Evolutionary conservation across 2,329 filamentous ascomycete genomes (phyloP).

Genomic region (Fusarium cicatricum): DNA sequence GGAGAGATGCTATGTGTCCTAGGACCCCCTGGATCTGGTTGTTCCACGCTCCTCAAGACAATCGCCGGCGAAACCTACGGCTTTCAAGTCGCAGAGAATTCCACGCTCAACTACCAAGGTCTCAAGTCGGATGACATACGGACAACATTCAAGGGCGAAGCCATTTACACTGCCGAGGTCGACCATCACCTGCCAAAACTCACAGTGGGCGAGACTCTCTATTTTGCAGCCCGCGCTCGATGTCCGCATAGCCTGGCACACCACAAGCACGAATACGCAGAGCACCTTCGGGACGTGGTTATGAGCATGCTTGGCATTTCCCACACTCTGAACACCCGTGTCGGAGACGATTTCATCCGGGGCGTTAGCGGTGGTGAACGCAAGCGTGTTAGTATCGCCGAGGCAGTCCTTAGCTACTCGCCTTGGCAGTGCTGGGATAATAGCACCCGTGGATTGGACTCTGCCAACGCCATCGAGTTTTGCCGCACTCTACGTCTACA

Average conservation of each 20-base stretch:
- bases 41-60: slow-evolving; percentile 19
- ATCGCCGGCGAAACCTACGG: not conserved
- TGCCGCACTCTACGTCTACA: slow-evolving; percentile 66
- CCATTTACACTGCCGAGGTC: too few relatives aligned
- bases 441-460: slow-evolving; percentile 68
- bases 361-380: slow-evolving; percentile 60
- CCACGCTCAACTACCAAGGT: slow-evolving; percentile 76
- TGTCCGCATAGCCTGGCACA: slow-evolving; percentile 65
- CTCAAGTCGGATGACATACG: slow-evolving; percentile 75
- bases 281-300: slow-evolving; percentile 70
- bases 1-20: slow-evolving; percentile 22
- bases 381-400: slow-evolving; percentile 49
- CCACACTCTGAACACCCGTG: slow-evolving; percentile 71
- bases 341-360: slow-evolving; percentile 74
- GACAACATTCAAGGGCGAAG: slow-evolving; percentile 76
- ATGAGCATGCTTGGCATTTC: slow-evolving; percentile 76
- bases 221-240: slow-evolving; percentile 75
- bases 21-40: slow-evolving; percentile 52
- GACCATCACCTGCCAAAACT: slow-evolving; percentile 80
- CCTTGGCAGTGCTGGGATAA: slow-evolving; percentile 76
- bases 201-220: slow-evolving; percentile 76
- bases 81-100: slow-evolving; percentile 49
- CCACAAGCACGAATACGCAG: slow-evolving; percentile 60
- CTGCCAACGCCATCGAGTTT: slow-evolving; percentile 70
- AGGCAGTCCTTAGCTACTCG: slow-evolving; percentile 44